Percentiles rank a stretch among this genome's conserved stretches.
These are phyloP conservation scores for Euphorbia tirucalli DNA, from an alignment of 345 rosid species.

Conservation along the genomic window DNA sequence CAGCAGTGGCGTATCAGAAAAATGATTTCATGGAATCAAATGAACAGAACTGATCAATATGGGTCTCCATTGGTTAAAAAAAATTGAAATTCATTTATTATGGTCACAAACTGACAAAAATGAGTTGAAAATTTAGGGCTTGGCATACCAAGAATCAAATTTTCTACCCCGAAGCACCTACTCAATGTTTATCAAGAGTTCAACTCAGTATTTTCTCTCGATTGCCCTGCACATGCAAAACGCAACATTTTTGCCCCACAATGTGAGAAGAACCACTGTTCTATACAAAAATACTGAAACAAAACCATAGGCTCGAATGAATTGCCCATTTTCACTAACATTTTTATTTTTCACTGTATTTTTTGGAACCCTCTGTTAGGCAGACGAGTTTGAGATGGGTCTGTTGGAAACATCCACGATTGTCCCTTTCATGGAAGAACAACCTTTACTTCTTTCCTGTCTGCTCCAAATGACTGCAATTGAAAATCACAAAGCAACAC, in stretches of 20 bases:
- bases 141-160: not conserved
- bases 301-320: slow-evolving; percentile 9
- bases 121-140: too few relatives aligned
- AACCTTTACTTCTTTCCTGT: slow-evolving; percentile 79
- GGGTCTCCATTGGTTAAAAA: too few relatives aligned
- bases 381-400: not conserved
- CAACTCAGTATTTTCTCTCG: slow-evolving; percentile 6
- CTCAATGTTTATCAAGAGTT: slow-evolving; percentile 7
- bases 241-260: slow-evolving; percentile 12
- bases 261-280: slow-evolving; percentile 13
- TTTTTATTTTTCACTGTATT: not conserved
- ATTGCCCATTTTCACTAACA: slow-evolving; percentile 16
- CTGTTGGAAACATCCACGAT: not conserved
- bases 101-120: not conserved
- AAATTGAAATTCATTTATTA: not conserved
- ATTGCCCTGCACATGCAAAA: slow-evolving; percentile 11
- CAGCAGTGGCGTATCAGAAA: too few relatives aligned
- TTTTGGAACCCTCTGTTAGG: not conserved
- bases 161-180: slow-evolving; percentile 9
- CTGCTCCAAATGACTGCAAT: slow-evolving; percentile 74
- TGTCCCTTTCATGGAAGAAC: slow-evolving; percentile 60
- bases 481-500: slow-evolving; percentile 10
- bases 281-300: slow-evolving; percentile 21
- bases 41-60: too few relatives aligned
- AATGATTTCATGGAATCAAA: too few relatives aligned